A percentile compares a stretch with the other conserved stretches of the same genome.
These are phyloP conservation scores for Polytrichum commune DNA, from an alignment of 225 moss, liverwort and hornwort genomes.

Conservation along the genomic window DNA sequence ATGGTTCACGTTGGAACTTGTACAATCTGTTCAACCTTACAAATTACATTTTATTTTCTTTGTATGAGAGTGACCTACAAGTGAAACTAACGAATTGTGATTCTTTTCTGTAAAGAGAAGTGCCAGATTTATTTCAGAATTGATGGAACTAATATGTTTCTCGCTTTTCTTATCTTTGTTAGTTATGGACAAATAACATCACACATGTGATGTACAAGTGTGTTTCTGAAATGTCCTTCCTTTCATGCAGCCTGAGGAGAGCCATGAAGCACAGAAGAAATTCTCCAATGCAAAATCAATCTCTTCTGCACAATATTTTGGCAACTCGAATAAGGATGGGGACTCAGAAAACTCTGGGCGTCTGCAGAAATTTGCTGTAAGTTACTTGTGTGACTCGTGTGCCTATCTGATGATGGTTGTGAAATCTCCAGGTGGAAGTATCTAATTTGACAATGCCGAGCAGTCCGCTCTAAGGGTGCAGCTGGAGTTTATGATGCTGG, in stretches of 20 bases:
- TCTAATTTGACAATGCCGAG: too few species aligned
- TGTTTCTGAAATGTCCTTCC: neutral
- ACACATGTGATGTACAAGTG: neutral
- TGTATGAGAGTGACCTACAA: too few species aligned
- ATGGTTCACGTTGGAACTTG: too few species aligned
- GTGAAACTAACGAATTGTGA: too few species aligned
- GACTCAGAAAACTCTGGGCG: slow-evolving; percentile 76
- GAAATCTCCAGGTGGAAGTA: too few species aligned
- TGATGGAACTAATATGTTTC: neutral
- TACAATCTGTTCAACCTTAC: too few species aligned
- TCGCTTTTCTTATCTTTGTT: slow-evolving; percentile 5
- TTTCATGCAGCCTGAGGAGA: slow-evolving; percentile 70
- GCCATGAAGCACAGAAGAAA: slow-evolving; percentile 84
- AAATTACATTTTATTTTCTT: too few species aligned
- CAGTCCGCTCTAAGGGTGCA: too few species aligned
- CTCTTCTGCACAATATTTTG: slow-evolving; percentile 93
- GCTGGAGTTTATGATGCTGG: too few species aligned
- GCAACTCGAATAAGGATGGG: slow-evolving; percentile 53
- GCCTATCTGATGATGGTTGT: too few species aligned
- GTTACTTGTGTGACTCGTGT: slow-evolving; percentile 5
- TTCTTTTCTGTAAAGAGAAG: neutral
- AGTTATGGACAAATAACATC: too few species aligned
- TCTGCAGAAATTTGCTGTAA: slow-evolving; percentile 87
- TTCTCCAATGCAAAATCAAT: slow-evolving; percentile 97
- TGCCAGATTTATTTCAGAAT: neutral